Percentiles rank a stretch among this genome's conserved stretches.
Conservation (phyloP, 1,139 yeast species). For the Pichia sp. region DNA sequence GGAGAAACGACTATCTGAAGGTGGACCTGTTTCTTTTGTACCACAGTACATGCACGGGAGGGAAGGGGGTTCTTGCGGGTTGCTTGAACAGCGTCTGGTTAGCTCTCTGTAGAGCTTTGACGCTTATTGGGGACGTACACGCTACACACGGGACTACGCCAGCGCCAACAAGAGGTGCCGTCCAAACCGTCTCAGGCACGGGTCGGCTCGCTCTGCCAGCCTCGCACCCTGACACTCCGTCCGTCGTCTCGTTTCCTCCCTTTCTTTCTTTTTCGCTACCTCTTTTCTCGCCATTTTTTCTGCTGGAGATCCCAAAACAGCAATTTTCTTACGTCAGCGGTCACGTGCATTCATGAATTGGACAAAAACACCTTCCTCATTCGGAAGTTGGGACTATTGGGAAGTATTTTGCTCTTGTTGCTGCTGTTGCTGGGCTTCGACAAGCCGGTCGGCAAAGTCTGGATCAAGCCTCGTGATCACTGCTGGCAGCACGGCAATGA, state of each 20-base stretch:
- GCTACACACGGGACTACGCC: too few species aligned
- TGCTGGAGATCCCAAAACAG: neutral
- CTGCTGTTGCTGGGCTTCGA: constrained; percentile 21
- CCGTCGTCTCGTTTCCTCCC: too few species aligned
- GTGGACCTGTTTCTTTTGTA: neutral
- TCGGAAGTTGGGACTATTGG: neutral
- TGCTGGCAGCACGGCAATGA: constrained; percentile 23
- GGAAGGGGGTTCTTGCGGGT: too few species aligned
- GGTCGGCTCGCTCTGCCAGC: too few species aligned
- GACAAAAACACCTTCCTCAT: neutral
- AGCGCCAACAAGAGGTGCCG: too few species aligned
- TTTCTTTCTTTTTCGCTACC: neutral
- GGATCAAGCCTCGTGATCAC: constrained; percentile 29
- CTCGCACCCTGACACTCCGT: too few species aligned
- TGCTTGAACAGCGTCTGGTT: too few species aligned
- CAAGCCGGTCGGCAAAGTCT: constrained; percentile 26
- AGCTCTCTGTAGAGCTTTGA: too few species aligned
- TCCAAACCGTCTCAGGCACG: too few species aligned
- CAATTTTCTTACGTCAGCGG: neutral
- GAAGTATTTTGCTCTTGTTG: constrained; percentile 4
- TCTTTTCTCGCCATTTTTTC: neutral
- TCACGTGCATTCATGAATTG: neutral
- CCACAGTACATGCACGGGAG: neutral
- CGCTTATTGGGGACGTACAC: too few species aligned
- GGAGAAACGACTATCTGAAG: neutral